phyloP scores from a whole-genome alignment of 768 basidiomycete genomes.

The Suillus alpinus region DNA sequence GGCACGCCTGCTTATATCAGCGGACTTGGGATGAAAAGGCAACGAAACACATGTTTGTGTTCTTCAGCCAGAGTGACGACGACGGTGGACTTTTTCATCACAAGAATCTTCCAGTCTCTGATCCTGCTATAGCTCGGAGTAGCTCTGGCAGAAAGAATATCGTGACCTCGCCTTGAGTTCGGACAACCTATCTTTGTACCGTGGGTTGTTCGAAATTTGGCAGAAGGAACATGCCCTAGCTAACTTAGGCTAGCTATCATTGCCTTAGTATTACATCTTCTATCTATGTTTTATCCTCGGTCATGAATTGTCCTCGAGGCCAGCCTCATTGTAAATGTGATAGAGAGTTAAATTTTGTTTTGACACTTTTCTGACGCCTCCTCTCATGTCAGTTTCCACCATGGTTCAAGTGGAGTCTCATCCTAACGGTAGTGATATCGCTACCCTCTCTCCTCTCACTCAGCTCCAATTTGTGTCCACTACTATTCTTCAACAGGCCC shows the following conservation, averaged over 20 bases:
- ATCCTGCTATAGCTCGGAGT: conserved; percentile 42
- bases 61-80: conserved; percentile 66
- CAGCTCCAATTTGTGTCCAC: conserved; percentile 67
- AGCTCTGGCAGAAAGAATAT: conserved; percentile 61
- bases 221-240: conserved; percentile 53
- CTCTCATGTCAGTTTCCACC: conserved; percentile 10
- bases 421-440: conserved; percentile 10
- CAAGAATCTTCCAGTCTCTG: conserved; percentile 68
- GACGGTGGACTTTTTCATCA: conserved; percentile 56
- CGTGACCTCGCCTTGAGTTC: conserved; percentile 76
- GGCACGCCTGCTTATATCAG: conserved; percentile 38
- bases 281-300: background rate
- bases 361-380: background rate
- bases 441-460: conserved; percentile 34
- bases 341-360: background rate
- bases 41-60: conserved; percentile 10
- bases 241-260: background rate
- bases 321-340: conserved; percentile 8
- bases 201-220: conserved; percentile 80
- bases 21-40: conserved; percentile 16
- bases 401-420: conserved; percentile 22
- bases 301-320: conserved; percentile 20
- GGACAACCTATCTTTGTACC: conserved; percentile 43
- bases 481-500: conserved; percentile 67
- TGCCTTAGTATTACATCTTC: background rate